Base-by-base conservation (phyloP, 306 rosid genomes). In the Vigna hirtella region DNA sequence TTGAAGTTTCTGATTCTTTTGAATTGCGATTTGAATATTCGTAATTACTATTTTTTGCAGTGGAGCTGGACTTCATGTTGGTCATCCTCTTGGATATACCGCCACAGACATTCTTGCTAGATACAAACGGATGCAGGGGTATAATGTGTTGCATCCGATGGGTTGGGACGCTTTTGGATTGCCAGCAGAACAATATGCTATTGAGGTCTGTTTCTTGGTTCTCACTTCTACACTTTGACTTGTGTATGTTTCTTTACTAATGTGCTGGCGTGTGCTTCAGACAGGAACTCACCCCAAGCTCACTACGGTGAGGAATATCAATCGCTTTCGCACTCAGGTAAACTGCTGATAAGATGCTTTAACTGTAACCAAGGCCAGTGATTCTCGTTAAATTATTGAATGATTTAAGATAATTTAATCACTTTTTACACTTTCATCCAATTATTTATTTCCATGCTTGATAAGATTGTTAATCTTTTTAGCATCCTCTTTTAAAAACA, bases 91-190 rank as follows among this genome's bases (percentile, higher is more conserved):
- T 58, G 98, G 98, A 49, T 95, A 92, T 55, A 95, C 98, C 51
- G 97, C 97, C 13, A 95, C 98, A 0, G 97, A 95, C 55, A 91
- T 95, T 87, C 96, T 95, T 32, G 98, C 97, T 9, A 88, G 98
- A 78, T 89, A 83, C 76, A 92, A 90, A 85, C 93, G 98, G 10
- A 95, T 92, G 98, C 90, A 85, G 80, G 98, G 96, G 5, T 89
- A 84, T 79, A 92, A 91, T 64, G 98, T 95, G 43, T 86, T 92
- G 88, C 98, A 95, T 80, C 98, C 98, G 8, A 95, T 95, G 97
- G 98, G 98, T 24, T 95, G 98, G 98, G 98, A 93, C 86, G 98
- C 98, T 72, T 95, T 95, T 84, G 98, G 98, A 57, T 83, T 95
- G 82, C 98, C 98, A n/a, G 98, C 97, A 0, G 98, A 95, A 88